A percentile compares a stretch with the other conserved stretches of the same genome.
These are phyloP conservation scores for Fraxinus floribunda DNA, from an alignment of 305 asterid genomes.

Conservation along the genomic window DNA sequence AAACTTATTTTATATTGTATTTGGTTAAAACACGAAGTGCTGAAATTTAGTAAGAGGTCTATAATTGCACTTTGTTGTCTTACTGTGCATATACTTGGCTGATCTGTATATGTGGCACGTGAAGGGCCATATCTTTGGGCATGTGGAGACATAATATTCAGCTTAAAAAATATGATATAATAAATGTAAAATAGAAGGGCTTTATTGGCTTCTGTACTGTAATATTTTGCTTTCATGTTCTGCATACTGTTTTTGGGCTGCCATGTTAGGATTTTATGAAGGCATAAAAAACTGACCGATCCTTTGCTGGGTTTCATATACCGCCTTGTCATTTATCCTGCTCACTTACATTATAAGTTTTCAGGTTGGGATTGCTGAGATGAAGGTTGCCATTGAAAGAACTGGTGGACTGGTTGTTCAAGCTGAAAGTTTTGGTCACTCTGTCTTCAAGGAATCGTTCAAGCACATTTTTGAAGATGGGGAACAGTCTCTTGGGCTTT, in stretches of 20 bases:
- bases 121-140: background rate
- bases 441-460: constrained; percentile 96
- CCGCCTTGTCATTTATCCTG: constrained; percentile 5
- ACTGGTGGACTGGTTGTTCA: constrained; percentile 96
- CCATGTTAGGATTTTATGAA: constrained; percentile 16
- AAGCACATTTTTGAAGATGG: constrained; percentile 80
- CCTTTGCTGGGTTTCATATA: constrained; percentile 13
- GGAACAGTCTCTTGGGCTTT: constrained; percentile 89
- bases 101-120: background rate
- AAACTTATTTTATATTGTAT: background rate
- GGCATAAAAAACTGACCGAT: constrained; percentile 9
- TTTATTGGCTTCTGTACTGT: background rate
- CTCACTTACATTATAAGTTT: constrained; percentile 28
- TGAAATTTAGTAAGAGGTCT: background rate
- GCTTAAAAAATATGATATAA: background rate
- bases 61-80: background rate
- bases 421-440: constrained; percentile 98
- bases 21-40: background rate
- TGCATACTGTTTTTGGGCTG: background rate
- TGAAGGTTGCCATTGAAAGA: constrained; percentile 93
- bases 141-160: background rate
- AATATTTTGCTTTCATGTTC: constrained; percentile 10
- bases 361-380: constrained; percentile 99
- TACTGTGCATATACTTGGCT: background rate
- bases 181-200: background rate